Evolutionary conservation across 306 rosid genomes (phyloP), one percentile per base, ranked within the genome.

Genomic region (Urtica urens): DNA sequence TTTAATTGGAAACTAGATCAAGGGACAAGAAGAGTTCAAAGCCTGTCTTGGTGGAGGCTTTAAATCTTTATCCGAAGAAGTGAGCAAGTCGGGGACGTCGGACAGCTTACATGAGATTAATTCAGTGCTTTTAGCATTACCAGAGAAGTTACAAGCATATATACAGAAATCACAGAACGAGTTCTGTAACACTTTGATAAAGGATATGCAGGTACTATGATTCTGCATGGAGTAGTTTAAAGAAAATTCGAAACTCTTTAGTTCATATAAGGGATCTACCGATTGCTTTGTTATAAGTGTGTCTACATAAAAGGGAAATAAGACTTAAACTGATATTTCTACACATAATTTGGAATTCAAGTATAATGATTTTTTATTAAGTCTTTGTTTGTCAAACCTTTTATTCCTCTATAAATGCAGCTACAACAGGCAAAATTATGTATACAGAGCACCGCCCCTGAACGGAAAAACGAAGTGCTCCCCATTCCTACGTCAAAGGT

Each of bases 11-110:
- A 71, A 64, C 64, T 77, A 92, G 99, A 75, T 42, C 53, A 86
- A 73, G 71, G 83, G 80, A 64, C 96, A 79, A 49, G 90, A 82
- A 64, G 94, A 82, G 49, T 38, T 77, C 41, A 82, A 69, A 76
- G 74, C 75, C 63, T 79, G 60, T 70, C 46, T 82, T 38, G 84
- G 74, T 24, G 76, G 46, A 56, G 78, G 83, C 72, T 71, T 92
- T 72, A 77, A 78, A 68, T 71, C 66, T 54, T 69, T 82, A 57
- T 71, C 75, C 11, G 93, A 85, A 46, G 76, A 59, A 59, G 57
- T 73, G 51, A 75, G 67, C 57, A 71, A 59, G 51, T 66, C 56
- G 59, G 38, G 40, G 42, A 49, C 59, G 66, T 73, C 60, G 50
- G 83, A 86, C 56, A 82, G 66, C 64, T 61, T 85, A 65, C 79